A percentile compares a stretch with the other conserved stretches of the same genome.
Conservation (phyloP, 352 stramenopile genomes). For the Blastocystis sp. region DNA sequence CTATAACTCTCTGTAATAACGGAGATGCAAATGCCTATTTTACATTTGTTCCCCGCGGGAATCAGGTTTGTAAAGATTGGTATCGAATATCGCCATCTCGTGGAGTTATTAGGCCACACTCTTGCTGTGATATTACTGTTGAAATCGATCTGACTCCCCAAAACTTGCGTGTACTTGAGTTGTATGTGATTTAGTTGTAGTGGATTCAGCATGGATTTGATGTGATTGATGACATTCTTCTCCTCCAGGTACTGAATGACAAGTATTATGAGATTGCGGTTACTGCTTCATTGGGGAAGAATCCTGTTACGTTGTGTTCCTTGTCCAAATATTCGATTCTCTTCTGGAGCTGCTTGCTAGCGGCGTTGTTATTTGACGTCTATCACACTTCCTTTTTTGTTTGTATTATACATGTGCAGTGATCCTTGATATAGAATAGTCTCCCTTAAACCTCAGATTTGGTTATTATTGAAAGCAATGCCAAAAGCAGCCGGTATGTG, state of each 20-base stretch:
- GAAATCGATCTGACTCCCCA: neutral
- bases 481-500: neutral
- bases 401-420: slow-evolving; percentile 35
- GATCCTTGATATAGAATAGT: neutral
- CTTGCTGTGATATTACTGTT: neutral
- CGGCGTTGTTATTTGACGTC: neutral
- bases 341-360: neutral
- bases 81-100: neutral
- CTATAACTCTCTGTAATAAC: neutral
- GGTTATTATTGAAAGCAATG: neutral
- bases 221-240: neutral
- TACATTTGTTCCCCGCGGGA: neutral
- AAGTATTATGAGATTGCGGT: neutral
- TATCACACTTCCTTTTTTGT: neutral
- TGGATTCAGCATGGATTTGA: neutral
- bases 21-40: neutral
- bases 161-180: neutral
- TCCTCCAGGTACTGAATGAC: neutral
- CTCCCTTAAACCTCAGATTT: neutral
- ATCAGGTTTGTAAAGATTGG: neutral
- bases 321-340: neutral
- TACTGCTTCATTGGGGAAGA: neutral
- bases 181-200: no score
- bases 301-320: neutral
- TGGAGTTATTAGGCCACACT: neutral